Percentiles rank a stretch among this genome's conserved stretches.
Evolutionary conservation across 352 stramenopile genomes (phyloP).

Genomic region (Blastocystis sp.): DNA sequence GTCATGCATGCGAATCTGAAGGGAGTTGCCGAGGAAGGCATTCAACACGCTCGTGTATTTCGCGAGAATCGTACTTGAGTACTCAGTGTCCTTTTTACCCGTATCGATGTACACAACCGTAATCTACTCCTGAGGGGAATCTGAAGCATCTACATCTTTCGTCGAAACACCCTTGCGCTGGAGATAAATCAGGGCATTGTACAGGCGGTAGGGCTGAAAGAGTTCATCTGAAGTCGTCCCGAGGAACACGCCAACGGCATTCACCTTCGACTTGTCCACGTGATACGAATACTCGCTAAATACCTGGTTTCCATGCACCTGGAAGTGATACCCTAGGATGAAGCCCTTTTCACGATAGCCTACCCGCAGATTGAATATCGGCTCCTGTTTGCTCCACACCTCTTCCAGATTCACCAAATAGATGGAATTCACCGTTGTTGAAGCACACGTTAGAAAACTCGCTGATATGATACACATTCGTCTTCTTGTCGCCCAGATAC

Average conservation of each 20-base stretch:
- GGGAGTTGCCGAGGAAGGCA: not conserved
- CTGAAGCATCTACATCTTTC: not conserved
- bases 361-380: not conserved
- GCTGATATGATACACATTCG: not conserved
- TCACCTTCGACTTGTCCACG: not conserved
- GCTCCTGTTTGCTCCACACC: not conserved
- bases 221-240: not conserved
- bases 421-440: not conserved
- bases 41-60: not conserved
- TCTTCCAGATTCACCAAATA: not conserved
- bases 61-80: not conserved
- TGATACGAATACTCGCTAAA: not conserved
- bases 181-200: constrained; percentile 39
- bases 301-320: not conserved
- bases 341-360: not conserved
- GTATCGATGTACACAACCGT: not conserved
- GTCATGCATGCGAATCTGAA: not conserved
- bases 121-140: not conserved
- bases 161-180: constrained; percentile 24
- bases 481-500: not conserved
- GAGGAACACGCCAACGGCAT: constrained; percentile 8
- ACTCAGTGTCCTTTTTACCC: not conserved
- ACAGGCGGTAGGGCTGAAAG: constrained; percentile 41
- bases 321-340: not conserved
- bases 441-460: not conserved